Evolutionary conservation across 2,329 filamentous ascomycete genomes (phyloP), one percentile per base, ranked within the genome.

Genomic region (Phialophora verrucosa): DNA sequence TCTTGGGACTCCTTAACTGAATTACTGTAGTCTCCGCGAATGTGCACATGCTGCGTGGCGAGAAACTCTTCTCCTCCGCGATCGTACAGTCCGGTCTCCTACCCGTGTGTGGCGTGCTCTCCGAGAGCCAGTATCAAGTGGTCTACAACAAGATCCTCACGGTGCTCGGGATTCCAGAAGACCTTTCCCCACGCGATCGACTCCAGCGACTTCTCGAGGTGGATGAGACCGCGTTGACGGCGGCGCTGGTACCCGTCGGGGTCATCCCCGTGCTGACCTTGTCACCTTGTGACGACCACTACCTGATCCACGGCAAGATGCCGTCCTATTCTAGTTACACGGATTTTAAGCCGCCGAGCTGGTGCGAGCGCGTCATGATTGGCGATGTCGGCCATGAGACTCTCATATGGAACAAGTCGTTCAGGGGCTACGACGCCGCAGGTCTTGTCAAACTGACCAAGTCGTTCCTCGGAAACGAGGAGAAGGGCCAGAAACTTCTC

Each of bases 331-430:
- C 58, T 1, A 50, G 14, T 17, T 60, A 60, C 29, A 6, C 38
- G 3, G n/a, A 60, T 27, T 60, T 60, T 27, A 51, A 31, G 38
- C 23, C 44, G n/a, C 58, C 58, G 25, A 23, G 14, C 20, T 60
- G 58, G 58, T 60, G 58, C 44, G n/a, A 60, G 44, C 38, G 58
- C 7, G 20, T 60, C 38, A 60, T 60, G 58, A 60, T 60, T 12
- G 58, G 58, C 11, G 58, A 60, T 7, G 58, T 60, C 14, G 44
- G 38, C 23, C n/a, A 60, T n/a, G 58, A 60, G 44, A 31, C 20
- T 1, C 14, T 62, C 10, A 62, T 62, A 49, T 62, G 59, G 59
- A 62, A 62, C 32, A 62, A 62, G 31, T 32, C n/a, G 44, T 62
- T 51, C 49, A 14, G 59, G 8, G n/a, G 14, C 32, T 42, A 53